phyloP scores from a whole-genome alignment of 352 stramenopile genomes.

The Globisporangium takayamanum region DNA sequence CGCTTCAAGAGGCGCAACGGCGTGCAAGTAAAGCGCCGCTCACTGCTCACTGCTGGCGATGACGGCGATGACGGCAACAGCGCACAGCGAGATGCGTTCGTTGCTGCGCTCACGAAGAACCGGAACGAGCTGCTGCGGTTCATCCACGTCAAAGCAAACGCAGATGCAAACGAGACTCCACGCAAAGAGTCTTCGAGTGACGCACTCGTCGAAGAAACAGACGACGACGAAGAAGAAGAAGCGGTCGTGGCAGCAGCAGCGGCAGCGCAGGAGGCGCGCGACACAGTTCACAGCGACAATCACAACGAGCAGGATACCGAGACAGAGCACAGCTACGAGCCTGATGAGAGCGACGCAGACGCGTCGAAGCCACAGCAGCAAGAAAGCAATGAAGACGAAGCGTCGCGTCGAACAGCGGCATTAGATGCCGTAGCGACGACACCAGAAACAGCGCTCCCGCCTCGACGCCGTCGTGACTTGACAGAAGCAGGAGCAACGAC shows the following conservation, averaged over 20 bases:
- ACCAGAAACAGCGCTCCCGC: background rate
- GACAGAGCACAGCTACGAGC: background rate
- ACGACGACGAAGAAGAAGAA: background rate
- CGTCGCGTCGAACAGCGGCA: no score
- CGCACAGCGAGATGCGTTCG: background rate
- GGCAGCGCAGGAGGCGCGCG: background rate
- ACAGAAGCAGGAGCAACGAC: background rate
- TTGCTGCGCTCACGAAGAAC: conserved; percentile 7
- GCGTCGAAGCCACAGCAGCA: no score
- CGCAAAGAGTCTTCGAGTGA: background rate
- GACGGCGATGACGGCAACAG: background rate
- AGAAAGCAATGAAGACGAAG: no score
- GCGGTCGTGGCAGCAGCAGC: background rate
- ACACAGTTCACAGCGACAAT: background rate
- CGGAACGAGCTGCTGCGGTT: conserved; percentile 9
- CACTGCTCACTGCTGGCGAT: background rate
- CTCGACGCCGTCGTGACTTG: no score
- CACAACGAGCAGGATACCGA: background rate
- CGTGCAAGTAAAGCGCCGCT: conserved; percentile 3
- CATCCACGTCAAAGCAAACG: background rate
- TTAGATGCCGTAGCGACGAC: no score
- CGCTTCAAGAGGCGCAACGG: conserved; percentile 13
- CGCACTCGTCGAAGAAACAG: background rate
- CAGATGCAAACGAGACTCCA: background rate
- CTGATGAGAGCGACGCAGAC: background rate